Evolutionary conservation across 2,329 filamentous ascomycete genomes (phyloP).

Genomic region (Pyrenochaeta sp.): DNA sequence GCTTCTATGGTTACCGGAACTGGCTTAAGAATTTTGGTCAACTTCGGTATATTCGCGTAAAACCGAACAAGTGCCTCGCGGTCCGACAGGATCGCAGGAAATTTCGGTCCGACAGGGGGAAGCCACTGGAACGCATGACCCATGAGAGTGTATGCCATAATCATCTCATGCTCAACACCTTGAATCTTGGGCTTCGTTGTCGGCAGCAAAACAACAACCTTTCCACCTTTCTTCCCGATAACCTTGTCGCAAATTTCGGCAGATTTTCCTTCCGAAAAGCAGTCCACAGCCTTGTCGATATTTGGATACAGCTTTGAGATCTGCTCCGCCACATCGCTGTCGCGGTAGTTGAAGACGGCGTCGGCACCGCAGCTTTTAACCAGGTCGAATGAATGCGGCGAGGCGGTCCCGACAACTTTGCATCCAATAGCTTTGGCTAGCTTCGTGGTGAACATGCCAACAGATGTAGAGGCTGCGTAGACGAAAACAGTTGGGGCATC

Average conservation of each 20-base stretch:
- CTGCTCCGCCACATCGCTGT: background rate
- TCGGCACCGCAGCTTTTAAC: slow-evolving; percentile 17
- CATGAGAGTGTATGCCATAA: slow-evolving; percentile 33
- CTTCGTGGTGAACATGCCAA: slow-evolving; percentile 12
- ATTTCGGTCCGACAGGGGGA: slow-evolving; percentile 36
- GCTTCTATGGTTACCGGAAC: slow-evolving; percentile 21
- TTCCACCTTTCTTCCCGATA: slow-evolving; percentile 31
- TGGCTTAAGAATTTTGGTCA: slow-evolving; percentile 23
- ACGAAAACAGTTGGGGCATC: slow-evolving; percentile 1
- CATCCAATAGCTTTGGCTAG: slow-evolving; percentile 10
- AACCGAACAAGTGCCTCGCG: slow-evolving; percentile 25
- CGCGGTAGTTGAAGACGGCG: slow-evolving; percentile 49
- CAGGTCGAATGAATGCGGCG: too few species aligned
- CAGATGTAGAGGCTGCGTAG: slow-evolving; percentile 11
- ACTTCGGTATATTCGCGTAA: too few species aligned
- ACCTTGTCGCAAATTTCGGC: slow-evolving; percentile 36
- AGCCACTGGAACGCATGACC: slow-evolving; percentile 34
- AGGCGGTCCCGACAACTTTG: slow-evolving; percentile 13
- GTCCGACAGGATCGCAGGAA: slow-evolving; percentile 33
- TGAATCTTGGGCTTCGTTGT: slow-evolving; percentile 19
- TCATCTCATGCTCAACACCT: slow-evolving; percentile 24
- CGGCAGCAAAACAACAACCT: slow-evolving; percentile 36
- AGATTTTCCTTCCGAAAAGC: slow-evolving; percentile 42
- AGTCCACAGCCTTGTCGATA: slow-evolving; percentile 41
- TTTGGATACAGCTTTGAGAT: slow-evolving; percentile 17